Conservation (phyloP, 331 rosid genomes). For the Stylosanthes scabra region DNA sequence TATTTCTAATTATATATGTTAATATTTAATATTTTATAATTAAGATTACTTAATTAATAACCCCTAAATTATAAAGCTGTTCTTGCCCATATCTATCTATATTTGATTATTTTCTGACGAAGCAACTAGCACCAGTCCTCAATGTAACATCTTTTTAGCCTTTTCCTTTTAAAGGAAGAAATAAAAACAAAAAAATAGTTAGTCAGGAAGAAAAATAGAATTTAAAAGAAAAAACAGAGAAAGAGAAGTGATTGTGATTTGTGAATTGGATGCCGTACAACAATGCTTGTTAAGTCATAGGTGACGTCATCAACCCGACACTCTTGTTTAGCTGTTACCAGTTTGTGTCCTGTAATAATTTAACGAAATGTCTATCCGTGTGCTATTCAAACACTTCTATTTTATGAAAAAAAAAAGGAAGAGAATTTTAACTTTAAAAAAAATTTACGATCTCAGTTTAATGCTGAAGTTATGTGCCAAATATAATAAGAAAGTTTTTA, state of each 20-base stretch:
- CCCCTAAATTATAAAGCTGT: too few relatives aligned
- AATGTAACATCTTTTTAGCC: conserved; percentile 17
- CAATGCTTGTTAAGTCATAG: neutral
- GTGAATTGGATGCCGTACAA: conserved; percentile 5
- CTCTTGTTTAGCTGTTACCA: conserved; percentile 7
- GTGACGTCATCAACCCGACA: conserved; percentile 11
- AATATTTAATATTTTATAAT: too few relatives aligned
- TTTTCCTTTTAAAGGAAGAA: conserved; percentile 4
- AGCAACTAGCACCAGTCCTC: neutral
- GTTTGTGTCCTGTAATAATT: conserved; percentile 8
- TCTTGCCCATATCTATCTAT: conserved; percentile 14
- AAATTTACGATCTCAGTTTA: too few relatives aligned
- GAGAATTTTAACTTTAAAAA: too few relatives aligned
- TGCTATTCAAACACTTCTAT: too few relatives aligned
- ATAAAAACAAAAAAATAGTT: too few relatives aligned
- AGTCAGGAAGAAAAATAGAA: neutral
- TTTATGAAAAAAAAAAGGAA: too few relatives aligned
- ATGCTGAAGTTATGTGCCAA: too few relatives aligned
- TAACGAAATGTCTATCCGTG: neutral
- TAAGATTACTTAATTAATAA: too few relatives aligned
- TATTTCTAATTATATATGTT: too few relatives aligned
- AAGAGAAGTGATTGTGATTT: neutral
- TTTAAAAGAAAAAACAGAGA: neutral
- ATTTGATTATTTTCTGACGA: neutral
- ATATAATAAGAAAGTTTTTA: too few relatives aligned